These are phyloP conservation scores for Aspergillus quadricinctus DNA, from an alignment of 2,329 filamentous ascomycete species.

Conservation along the genomic window DNA sequence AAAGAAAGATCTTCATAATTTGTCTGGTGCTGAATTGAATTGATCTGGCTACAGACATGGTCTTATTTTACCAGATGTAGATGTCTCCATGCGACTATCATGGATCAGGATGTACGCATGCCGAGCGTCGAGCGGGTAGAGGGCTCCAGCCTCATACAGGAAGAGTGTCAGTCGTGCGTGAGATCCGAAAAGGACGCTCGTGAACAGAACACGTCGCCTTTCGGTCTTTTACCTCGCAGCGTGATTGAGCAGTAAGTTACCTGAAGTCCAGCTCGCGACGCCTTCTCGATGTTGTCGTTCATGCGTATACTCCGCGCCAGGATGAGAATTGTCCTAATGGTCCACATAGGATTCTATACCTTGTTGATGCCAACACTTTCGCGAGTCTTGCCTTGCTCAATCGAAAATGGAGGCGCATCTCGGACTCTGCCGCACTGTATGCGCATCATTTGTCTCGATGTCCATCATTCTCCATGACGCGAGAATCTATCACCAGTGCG, in stretches of 20 bases:
- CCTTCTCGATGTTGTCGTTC: neutral
- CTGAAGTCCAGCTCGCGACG: slow-evolving; percentile 1
- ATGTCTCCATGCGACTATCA: slow-evolving; percentile 11
- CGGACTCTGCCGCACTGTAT: slow-evolving; percentile 43
- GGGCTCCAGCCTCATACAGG: slow-evolving; percentile 5
- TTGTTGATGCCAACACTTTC: slow-evolving; percentile 45
- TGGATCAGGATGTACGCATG: slow-evolving; percentile 22
- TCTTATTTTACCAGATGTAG: slow-evolving; percentile 15
- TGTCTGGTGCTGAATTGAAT: neutral
- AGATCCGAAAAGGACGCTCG: slow-evolving; percentile 2
- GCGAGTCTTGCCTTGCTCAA: slow-evolving; percentile 45
- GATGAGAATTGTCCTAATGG: slow-evolving; percentile 16
- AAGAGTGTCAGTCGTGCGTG: slow-evolving; percentile 5
- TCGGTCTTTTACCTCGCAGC: slow-evolving; percentile 22
- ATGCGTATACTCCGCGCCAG: neutral
- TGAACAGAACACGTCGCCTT: slow-evolving; percentile 11
- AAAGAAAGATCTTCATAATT: neutral
- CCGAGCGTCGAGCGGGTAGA: slow-evolving; percentile 13
- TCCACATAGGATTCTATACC: slow-evolving; percentile 42
- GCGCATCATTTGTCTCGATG: slow-evolving; percentile 44
- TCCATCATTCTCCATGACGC: slow-evolving; percentile 38
- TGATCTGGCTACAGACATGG: slow-evolving; percentile 16
- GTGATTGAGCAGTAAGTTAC: slow-evolving; percentile 28
- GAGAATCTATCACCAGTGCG: slow-evolving; percentile 28
- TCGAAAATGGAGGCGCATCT: slow-evolving; percentile 40